Evolutionary conservation across 192 early-diverging fungal genomes (phyloP).

Genomic region (Lobosporangium transversale): DNA sequence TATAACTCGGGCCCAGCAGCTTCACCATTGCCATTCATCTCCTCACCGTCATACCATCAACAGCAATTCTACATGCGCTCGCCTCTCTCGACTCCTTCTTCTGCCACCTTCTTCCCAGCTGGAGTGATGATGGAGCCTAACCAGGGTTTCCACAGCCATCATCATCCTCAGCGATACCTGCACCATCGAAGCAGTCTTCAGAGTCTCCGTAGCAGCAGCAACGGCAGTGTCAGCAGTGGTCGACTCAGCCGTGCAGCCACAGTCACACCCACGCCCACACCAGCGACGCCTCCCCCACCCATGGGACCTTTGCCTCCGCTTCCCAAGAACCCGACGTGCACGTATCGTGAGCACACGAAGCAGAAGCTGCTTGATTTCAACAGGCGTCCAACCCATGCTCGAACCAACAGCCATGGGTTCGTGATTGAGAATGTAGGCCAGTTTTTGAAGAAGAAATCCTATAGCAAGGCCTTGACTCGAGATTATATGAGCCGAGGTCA

Average conservation of each 20-base stretch:
- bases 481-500: conserved; percentile 36
- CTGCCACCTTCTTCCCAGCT: neutral
- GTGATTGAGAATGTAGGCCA: conserved; percentile 33
- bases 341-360: conserved; percentile 32
- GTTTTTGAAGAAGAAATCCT: conserved; percentile 19
- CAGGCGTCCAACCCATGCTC: conserved; percentile 9
- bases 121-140: neutral
- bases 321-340: conserved; percentile 1
- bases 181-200: neutral
- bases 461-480: conserved; percentile 34
- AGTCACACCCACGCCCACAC: neutral
- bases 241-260: neutral
- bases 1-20: neutral
- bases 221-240: neutral
- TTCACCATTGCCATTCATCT: neutral
- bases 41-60: neutral
- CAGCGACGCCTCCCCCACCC: conserved; percentile 15
- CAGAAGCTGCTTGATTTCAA: conserved; percentile 18
- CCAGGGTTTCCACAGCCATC: neutral
- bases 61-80: neutral
- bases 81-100: neutral
- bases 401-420: conserved; percentile 34
- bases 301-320: conserved; percentile 34
- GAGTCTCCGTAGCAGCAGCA: neutral
- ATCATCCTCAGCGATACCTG: neutral